These are phyloP conservation scores for Phytopythium chamaehyphon DNA, from an alignment of 352 stramenopile genomes.

Conservation along the genomic window DNA sequence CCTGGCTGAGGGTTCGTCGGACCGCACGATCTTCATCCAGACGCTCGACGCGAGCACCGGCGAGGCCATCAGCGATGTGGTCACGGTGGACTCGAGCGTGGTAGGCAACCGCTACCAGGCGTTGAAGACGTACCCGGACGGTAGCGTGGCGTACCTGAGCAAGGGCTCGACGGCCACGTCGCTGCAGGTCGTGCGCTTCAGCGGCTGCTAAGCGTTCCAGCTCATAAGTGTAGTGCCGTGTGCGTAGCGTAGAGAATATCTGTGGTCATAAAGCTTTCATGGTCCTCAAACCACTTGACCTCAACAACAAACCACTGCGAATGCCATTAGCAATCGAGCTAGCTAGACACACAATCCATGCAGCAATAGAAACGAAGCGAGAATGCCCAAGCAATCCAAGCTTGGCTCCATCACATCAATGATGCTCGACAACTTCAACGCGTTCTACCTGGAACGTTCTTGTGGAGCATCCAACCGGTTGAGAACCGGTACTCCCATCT, in stretches of 20 bases:
- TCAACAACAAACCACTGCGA: neutral
- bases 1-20: conserved; percentile 14
- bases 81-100: conserved; percentile 36
- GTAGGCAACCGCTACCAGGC: conserved; percentile 64
- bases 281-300: no score
- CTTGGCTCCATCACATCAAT: no score
- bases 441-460: neutral
- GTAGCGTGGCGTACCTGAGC: conserved; percentile 48
- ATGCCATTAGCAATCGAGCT: no score
- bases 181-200: conserved; percentile 49
- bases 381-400: no score
- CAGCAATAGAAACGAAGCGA: no score
- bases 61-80: conserved; percentile 35
- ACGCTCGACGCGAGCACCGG: conserved; percentile 35
- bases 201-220: conserved; percentile 22
- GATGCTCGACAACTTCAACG: no score
- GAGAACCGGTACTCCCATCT: neutral
- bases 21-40: conserved; percentile 47
- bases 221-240: neutral
- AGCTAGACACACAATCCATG: no score
- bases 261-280: no score
- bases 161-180: conserved; percentile 33
- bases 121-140: conserved; percentile 44
- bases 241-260: neutral
- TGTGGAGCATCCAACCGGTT: neutral